phyloP scores from a whole-genome alignment of 2,329 filamentous ascomycete genomes.

The Dactylellina leptospora region DNA sequence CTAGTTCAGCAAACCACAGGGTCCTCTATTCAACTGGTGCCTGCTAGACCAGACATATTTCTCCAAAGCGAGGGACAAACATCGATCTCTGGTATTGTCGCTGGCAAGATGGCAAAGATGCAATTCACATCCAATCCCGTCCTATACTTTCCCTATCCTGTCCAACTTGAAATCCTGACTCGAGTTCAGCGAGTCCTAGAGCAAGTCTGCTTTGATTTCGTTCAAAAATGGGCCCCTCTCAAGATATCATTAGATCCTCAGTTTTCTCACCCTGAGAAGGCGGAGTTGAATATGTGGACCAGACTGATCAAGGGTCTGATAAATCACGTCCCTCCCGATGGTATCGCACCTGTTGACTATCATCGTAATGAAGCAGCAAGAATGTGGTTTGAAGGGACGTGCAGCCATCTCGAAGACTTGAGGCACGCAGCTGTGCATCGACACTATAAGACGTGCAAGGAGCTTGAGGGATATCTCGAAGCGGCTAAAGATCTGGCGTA shows the following conservation, averaged over 20 bases:
- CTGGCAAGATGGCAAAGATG: neutral
- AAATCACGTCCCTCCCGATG: neutral
- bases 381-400: too few species aligned
- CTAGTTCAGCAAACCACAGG: too few species aligned
- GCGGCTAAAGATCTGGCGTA: neutral
- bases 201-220: conserved; percentile 22
- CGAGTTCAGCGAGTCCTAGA: conserved; percentile 25
- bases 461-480: neutral
- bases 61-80: too few species aligned
- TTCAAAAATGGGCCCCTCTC: neutral
- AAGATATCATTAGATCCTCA: neutral
- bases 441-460: neutral
- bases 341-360: too few species aligned
- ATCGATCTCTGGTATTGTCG: neutral
- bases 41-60: too few species aligned
- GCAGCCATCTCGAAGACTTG: neutral
- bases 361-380: too few species aligned
- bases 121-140: neutral
- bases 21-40: too few species aligned
- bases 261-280: conserved; percentile 14
- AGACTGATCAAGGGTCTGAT: conserved; percentile 8
- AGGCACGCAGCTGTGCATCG: conserved; percentile 29
- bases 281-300: conserved; percentile 25
- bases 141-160: neutral
- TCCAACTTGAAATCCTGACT: conserved; percentile 16